A percentile compares a stretch with the other conserved stretches of the same genome.
Evolutionary conservation across 768 basidiomycete species (phyloP).

Genomic region (Mycena galopus): DNA sequence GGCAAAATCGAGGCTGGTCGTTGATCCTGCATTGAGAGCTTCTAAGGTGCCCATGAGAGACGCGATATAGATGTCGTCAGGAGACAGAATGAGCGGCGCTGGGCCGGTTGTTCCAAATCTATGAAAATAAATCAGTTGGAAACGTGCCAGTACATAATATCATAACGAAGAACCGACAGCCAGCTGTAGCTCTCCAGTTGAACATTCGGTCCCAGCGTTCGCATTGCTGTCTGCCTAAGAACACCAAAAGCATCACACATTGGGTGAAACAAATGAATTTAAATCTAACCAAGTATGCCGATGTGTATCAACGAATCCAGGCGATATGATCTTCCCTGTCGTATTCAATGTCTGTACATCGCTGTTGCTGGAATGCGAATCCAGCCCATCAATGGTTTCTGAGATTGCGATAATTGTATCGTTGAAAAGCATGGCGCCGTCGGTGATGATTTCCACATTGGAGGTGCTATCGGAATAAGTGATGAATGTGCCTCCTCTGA

Average conservation of each 20-base stretch:
- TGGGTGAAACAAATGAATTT: neutral
- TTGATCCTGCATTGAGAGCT: constrained; percentile 22
- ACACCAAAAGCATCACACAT: neutral
- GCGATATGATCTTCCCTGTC: constrained; percentile 30
- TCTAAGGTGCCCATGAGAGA: constrained; percentile 23
- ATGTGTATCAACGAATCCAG: constrained; percentile 28
- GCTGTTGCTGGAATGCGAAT: constrained; percentile 6
- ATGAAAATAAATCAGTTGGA: constrained; percentile 9
- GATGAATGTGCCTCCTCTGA: constrained; percentile 30
- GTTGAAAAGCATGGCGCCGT: constrained; percentile 27
- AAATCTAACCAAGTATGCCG: constrained; percentile 23
- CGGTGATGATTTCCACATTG: constrained; percentile 21
- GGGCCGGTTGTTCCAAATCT: constrained; percentile 14
- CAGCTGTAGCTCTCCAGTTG: constrained; percentile 27
- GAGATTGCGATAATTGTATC: constrained; percentile 28
- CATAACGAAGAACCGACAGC: too few species aligned
- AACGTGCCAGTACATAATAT: neutral
- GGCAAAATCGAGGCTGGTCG: constrained; percentile 25
- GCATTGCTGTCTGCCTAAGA: constrained; percentile 22
- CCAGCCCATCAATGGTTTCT: constrained; percentile 22
- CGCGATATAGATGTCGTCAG: constrained; percentile 23
- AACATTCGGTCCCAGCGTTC: constrained; percentile 26
- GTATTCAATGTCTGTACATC: constrained; percentile 22
- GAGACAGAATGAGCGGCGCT: constrained; percentile 17
- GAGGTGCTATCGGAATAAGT: constrained; percentile 23